Base-by-base conservation (phyloP, 2,329 filamentous ascomycete genomes). In the Penicillium verrucosum region DNA sequence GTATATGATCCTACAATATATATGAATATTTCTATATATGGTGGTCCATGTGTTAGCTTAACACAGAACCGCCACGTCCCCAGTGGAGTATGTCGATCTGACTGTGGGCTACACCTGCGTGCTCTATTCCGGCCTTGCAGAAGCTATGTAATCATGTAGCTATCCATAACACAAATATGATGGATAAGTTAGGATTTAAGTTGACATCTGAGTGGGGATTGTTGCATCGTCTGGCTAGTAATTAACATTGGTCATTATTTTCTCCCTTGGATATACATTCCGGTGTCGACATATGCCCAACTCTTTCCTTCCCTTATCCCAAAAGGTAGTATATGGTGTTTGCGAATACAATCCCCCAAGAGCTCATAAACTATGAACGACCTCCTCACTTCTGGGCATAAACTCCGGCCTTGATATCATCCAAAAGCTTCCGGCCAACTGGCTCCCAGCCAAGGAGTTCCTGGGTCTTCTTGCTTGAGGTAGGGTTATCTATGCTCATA, bases 401-500 rank as follows among this genome's bases (percentile, higher is more conserved):
- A 16, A 68, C 60, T 0, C 68, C 66, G 14, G 47, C 57, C 23
- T 66, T 58, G 16, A 75, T 54, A 52, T 75, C 73, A 47, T 60
- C 67, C 25, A 74, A 55, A 34, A 74, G 50, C 0, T 54, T 62
- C 21, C 57, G 54, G 2, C 65, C 57, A 38, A 53, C 60, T 8
- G 67, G 67, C 14, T 55, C 53, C 76, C 76, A 78, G 1, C 73
- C 73, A 43, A 78, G 60, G 55, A 64, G 44, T 44, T 68, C 62
- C 50, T 62, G 60, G 14, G 77, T 78, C 66, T 72, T 72, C 32
- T 65, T 58, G 60, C 71, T 76, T 10, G 72, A 73, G 4, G 67
- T 62, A 2, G 68, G 67, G 58, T 73, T 75, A 57, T 75, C 68
- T 8, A 56, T 43, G 4, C 54, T 52, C n/a, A 69, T 36, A 16